These are phyloP conservation scores for Lachancea nothofagi DNA, from an alignment of 805 yeast species.

Conservation along the genomic window DNA sequence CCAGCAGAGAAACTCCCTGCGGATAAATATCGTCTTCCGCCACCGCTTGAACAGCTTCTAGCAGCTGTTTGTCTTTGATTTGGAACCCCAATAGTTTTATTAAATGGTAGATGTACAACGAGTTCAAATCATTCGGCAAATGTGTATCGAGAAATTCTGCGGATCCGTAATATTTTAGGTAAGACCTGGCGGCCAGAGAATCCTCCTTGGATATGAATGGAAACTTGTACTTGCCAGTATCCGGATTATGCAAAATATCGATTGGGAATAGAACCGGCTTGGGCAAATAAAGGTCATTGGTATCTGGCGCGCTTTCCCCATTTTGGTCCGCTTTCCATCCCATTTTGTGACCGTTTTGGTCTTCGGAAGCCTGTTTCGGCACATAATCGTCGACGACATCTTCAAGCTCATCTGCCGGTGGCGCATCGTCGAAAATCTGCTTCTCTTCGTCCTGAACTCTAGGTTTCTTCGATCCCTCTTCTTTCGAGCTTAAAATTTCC, in stretches of 20 bases:
- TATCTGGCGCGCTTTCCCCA: background rate
- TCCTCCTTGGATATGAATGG: constrained; percentile 40
- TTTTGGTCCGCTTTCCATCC: background rate
- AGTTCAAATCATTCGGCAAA: constrained; percentile 54
- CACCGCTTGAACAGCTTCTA: constrained; percentile 26
- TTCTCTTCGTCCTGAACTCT: constrained; percentile 12
- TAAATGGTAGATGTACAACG: constrained; percentile 50
- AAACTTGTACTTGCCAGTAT: constrained; percentile 30
- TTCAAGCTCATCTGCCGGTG: constrained; percentile 18
- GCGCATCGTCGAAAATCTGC: constrained; percentile 10
- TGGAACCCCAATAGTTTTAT: constrained; percentile 62
- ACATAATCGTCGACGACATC: constrained; percentile 21
- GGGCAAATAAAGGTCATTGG: too few species aligned
- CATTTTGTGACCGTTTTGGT: background rate
- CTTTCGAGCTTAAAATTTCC: background rate
- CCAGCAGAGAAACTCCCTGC: constrained; percentile 9
- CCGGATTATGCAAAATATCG: constrained; percentile 24
- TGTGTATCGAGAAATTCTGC: constrained; percentile 53
- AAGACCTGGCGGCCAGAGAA: constrained; percentile 44
- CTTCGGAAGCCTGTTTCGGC: constrained; percentile 2
- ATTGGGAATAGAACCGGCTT: too few species aligned
- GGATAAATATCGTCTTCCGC: constrained; percentile 15
- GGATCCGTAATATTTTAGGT: constrained; percentile 55
- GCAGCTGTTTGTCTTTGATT: constrained; percentile 33
- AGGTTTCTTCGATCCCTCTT: constrained; percentile 8